A percentile compares a stretch with the other conserved stretches of the same genome.
Evolutionary conservation across 2,329 filamentous ascomycete species (phyloP).

Genomic region (Elsinoe necatrix): DNA sequence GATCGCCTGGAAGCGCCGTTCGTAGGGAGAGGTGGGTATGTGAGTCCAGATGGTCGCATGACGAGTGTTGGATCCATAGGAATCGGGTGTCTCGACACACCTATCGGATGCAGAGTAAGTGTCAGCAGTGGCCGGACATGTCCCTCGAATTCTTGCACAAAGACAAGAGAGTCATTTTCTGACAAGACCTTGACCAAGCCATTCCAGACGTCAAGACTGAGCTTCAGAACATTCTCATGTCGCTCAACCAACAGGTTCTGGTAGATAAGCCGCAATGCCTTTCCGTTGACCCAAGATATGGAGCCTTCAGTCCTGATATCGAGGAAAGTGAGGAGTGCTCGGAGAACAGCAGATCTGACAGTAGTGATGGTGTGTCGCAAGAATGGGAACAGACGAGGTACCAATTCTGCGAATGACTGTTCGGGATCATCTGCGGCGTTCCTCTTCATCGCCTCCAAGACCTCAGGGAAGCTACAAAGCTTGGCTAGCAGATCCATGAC

Average conservation of each 20-base stretch:
- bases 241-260: conserved; percentile 93
- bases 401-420: conserved; percentile 83
- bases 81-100: conserved; percentile 80
- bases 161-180: conserved; percentile 49
- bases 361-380: conserved; percentile 94
- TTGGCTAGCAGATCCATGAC: conserved; percentile 98
- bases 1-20: conserved; percentile 32
- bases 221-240: conserved; percentile 70
- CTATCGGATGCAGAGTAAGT: conserved; percentile 81
- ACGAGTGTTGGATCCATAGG: conserved; percentile 86
- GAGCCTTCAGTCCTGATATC: conserved; percentile 71
- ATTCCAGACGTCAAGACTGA: conserved; percentile 81
- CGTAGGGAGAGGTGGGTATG: conserved; percentile 52
- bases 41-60: conserved; percentile 84
- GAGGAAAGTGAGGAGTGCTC: conserved; percentile 86
- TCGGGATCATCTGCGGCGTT: conserved; percentile 77
- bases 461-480: conserved; percentile 86
- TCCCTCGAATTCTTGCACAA: conserved; percentile 63
- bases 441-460: conserved; percentile 84
- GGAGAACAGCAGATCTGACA: conserved; percentile 84
- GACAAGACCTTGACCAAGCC: conserved; percentile 64
- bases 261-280: conserved; percentile 78
- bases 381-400: conserved; percentile 92
- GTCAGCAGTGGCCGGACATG: conserved; percentile 77
- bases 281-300: conserved; percentile 86